Conservation (phyloP, 805 yeast species). For the Blastobotrys chiropterorum region DNA sequence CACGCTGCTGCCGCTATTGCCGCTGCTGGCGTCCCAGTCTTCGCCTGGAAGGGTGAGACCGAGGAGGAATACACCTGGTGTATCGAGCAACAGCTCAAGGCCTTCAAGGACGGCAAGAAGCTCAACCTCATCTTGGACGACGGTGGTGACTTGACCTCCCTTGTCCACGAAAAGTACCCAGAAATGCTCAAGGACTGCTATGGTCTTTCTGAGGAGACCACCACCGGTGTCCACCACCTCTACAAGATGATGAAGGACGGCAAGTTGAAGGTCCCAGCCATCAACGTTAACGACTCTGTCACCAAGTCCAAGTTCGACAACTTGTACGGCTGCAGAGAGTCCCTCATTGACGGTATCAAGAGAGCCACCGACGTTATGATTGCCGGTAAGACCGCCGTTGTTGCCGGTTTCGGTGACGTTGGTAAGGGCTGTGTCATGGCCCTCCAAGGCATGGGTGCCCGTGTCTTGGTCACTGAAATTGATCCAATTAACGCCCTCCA, state of each 20-base stretch:
- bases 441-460: conserved; percentile 97
- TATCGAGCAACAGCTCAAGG: conserved; percentile 96
- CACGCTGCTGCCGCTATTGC: conserved; percentile 99
- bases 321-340: conserved; percentile 99
- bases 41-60: conserved; percentile 99
- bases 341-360: conserved; percentile 97
- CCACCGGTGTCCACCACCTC: conserved; percentile 99
- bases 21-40: conserved; percentile 98
- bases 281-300: conserved; percentile 97
- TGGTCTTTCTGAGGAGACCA: conserved; percentile 98
- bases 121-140: conserved; percentile 97
- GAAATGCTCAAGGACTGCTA: conserved; percentile 91
- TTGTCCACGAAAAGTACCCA: conserved; percentile 97
- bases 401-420: conserved; percentile 99
- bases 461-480: conserved; percentile 93
- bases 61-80: conserved; percentile 99
- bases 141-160: conserved; percentile 97
- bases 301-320: conserved; percentile 99
- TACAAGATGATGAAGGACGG: conserved; percentile 92
- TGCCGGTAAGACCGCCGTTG: conserved; percentile 98
- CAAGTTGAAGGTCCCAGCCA: conserved; percentile 94
- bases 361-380: conserved; percentile 99
- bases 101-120: conserved; percentile 93
- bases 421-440: conserved; percentile 99
- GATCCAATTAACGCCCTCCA: conserved; percentile 99